Percentiles rank a stretch among this genome's conserved stretches.
Conservation (phyloP, 2,329 filamentous ascomycete genomes). For the Cytospora paraplurivora region DNA sequence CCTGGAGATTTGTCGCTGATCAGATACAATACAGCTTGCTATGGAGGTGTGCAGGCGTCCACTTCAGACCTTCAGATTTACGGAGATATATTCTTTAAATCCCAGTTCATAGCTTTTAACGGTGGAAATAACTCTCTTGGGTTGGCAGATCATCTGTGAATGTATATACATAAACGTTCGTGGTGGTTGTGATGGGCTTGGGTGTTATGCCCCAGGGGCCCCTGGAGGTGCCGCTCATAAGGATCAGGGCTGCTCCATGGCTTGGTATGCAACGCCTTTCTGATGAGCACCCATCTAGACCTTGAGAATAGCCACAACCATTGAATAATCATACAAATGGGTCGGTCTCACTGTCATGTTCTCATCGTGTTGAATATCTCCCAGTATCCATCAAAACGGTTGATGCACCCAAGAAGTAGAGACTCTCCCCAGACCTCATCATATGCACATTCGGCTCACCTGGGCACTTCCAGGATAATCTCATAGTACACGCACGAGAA, state of each 20-base stretch:
- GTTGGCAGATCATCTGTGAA: slow-evolving; percentile 45
- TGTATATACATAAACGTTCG: too few relatives aligned
- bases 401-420: neutral
- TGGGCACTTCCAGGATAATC: too few relatives aligned
- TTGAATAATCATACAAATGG: too few relatives aligned
- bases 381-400: neutral
- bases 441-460: neutral
- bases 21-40: slow-evolving; percentile 52
- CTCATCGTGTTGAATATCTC: neutral
- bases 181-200: neutral
- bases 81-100: slow-evolving; percentile 64
- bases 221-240: neutral
- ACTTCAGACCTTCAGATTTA: slow-evolving; percentile 61
- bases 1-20: slow-evolving; percentile 21
- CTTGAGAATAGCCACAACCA: too few relatives aligned
- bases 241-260: slow-evolving; percentile 4
- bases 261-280: neutral
- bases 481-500: too few relatives aligned
- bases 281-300: too few relatives aligned
- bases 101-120: slow-evolving; percentile 61
- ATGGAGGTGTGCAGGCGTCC: slow-evolving; percentile 67
- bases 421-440: neutral
- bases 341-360: neutral
- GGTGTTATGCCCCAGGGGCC: neutral
- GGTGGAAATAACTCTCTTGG: slow-evolving; percentile 56